These are phyloP conservation scores for Cordyceps militaris DNA, from an alignment of 2,329 filamentous ascomycete genomes.

Conservation along the genomic window DNA sequence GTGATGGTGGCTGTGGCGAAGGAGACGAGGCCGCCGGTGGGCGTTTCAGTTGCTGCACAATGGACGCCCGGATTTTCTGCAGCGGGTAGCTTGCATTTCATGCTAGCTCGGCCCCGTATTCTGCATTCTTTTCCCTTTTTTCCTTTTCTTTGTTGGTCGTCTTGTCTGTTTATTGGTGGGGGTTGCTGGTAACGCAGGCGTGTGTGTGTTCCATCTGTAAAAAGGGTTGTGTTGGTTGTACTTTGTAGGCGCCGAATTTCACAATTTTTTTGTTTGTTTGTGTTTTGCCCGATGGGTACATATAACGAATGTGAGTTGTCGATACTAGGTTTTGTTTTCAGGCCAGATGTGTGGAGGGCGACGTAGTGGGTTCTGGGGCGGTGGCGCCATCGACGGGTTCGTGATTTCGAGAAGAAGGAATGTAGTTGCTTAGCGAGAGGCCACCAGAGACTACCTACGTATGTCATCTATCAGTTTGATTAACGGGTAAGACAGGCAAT, in stretches of 20 bases:
- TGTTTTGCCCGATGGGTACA: neutral
- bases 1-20: neutral
- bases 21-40: neutral
- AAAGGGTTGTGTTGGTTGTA: too few species aligned
- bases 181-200: too few species aligned
- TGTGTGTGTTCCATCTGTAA: too few species aligned
- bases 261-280: too few species aligned
- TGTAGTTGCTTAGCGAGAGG: neutral
- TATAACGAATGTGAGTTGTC: neutral
- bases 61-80: neutral
- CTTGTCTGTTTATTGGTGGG: neutral
- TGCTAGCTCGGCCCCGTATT: neutral
- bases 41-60: conserved; percentile 1
- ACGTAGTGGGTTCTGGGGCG: neutral
- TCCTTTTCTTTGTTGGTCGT: neutral
- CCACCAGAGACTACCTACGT: too few species aligned
- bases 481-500: too few species aligned
- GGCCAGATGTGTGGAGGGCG: neutral
- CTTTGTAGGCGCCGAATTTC: too few species aligned
- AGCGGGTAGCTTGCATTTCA: neutral
- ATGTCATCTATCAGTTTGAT: too few species aligned
- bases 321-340: neutral
- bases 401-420: neutral
- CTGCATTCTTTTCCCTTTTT: neutral
- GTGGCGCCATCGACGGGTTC: neutral